Evolutionary conservation across 2,329 filamentous ascomycete genomes (phyloP).

Genomic region (Clonostachys solani): DNA sequence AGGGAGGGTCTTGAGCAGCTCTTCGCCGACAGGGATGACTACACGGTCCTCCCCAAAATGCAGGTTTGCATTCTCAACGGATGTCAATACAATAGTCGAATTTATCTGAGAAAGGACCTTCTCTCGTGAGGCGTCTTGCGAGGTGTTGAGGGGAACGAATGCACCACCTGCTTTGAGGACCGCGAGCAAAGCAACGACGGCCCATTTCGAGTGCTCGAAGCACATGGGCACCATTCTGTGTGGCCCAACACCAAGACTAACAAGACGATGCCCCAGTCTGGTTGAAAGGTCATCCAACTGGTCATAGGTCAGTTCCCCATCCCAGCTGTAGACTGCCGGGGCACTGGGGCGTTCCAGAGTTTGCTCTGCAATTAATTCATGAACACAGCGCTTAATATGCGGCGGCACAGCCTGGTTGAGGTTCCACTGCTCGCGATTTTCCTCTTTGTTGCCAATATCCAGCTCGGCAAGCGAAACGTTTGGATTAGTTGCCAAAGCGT

Average conservation of each 20-base stretch:
- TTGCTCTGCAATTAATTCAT: not conserved
- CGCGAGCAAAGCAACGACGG: slow-evolving; percentile 20
- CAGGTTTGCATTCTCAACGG: too few relatives aligned
- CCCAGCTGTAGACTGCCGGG: slow-evolving; percentile 14
- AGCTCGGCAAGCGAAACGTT: too few relatives aligned
- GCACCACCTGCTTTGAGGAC: slow-evolving; percentile 25
- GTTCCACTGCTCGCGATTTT: not conserved
- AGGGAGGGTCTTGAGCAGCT: too few relatives aligned
- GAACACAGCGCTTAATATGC: not conserved
- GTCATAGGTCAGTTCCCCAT: slow-evolving; percentile 12
- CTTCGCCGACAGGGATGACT: too few relatives aligned
- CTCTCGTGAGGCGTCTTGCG: too few relatives aligned
- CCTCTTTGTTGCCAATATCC: too few relatives aligned
- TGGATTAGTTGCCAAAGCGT: too few relatives aligned
- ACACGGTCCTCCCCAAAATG: too few relatives aligned
- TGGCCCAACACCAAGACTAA: slow-evolving; percentile 8
- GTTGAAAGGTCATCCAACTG: slow-evolving; percentile 11
- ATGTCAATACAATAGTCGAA: too few relatives aligned
- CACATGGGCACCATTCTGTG: slow-evolving; percentile 20
- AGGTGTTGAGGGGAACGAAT: slow-evolving; percentile 21
- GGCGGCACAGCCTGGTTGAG: not conserved
- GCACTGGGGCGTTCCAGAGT: slow-evolving; percentile 13
- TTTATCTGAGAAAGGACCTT: too few relatives aligned
- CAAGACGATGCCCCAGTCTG: slow-evolving; percentile 6
- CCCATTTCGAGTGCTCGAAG: slow-evolving; percentile 29